phyloP scores from a whole-genome alignment of 441 rosid genomes.

The Eutrema salsugineum region DNA sequence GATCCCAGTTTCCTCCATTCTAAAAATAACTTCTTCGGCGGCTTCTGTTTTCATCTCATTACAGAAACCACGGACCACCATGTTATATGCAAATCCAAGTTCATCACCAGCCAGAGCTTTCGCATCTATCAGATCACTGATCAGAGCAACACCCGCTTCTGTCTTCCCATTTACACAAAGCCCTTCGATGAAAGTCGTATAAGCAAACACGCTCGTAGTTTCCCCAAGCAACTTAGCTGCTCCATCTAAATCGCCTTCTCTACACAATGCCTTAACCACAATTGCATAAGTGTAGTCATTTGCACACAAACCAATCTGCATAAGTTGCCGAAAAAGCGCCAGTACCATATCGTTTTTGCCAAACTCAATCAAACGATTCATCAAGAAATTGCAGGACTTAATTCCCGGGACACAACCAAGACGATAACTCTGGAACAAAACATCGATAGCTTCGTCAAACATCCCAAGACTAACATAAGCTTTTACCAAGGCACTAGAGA shows the following conservation, averaged over 20 bases:
- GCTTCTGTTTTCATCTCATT: slow-evolving; percentile 50
- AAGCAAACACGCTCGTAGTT: slow-evolving; percentile 41
- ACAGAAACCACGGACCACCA: slow-evolving; percentile 57
- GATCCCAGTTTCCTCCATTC: slow-evolving; percentile 49
- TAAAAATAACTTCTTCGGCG: slow-evolving; percentile 46
- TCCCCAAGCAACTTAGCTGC: slow-evolving; percentile 38
- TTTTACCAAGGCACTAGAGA: slow-evolving; percentile 54
- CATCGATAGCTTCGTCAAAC: slow-evolving; percentile 62
- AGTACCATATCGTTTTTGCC: slow-evolving; percentile 42
- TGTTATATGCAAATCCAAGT: slow-evolving; percentile 36
- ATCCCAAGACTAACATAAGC: slow-evolving; percentile 42
- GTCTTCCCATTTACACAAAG: slow-evolving; percentile 47
- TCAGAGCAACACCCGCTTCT: slow-evolving; percentile 38
- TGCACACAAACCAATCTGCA: slow-evolving; percentile 45
- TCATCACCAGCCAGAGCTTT: slow-evolving; percentile 32
- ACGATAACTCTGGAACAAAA: slow-evolving; percentile 38
- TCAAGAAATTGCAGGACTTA: slow-evolving; percentile 57
- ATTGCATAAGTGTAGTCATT: slow-evolving; percentile 55
- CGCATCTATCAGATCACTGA: slow-evolving; percentile 23
- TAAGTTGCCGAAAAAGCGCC: slow-evolving; percentile 44
- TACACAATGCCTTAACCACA: slow-evolving; percentile 60
- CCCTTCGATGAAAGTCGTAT: slow-evolving; percentile 58
- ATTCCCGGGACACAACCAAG: slow-evolving; percentile 41
- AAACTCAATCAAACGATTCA: slow-evolving; percentile 48
- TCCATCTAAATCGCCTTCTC: slow-evolving; percentile 48